Evolutionary conservation across 805 yeast species (phyloP).

Genomic region (Tetrapisispora pingtungensis): DNA sequence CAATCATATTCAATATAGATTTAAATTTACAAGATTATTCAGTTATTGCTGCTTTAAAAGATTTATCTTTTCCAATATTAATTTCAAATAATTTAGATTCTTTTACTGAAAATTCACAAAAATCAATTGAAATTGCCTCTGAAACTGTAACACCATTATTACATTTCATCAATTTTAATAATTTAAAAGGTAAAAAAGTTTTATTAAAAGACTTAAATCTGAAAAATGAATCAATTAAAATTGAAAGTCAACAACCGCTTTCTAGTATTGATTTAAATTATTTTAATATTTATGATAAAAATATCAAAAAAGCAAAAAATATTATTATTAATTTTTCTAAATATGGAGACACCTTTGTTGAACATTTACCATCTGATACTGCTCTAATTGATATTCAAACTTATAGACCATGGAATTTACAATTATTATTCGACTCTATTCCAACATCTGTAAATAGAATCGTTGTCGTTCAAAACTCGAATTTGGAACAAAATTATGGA

Average conservation of each 20-base stretch:
- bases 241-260: conserved; percentile 10
- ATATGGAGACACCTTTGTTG: conserved; percentile 35
- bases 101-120: conserved; percentile 42
- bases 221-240: not conserved
- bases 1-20: conserved; percentile 54
- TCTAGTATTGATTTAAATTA: conserved; percentile 27
- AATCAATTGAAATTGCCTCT: conserved; percentile 49
- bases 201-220: not conserved
- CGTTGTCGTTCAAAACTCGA: conserved; percentile 56
- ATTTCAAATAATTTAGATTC: conserved; percentile 56
- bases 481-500: conserved; percentile 24
- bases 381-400: conserved; percentile 46
- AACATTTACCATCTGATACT: conserved; percentile 26
- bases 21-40: conserved; percentile 55
- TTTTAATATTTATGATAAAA: conserved; percentile 21
- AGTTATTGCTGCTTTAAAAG: conserved; percentile 61
- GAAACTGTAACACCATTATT: conserved; percentile 47
- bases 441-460: conserved; percentile 49
- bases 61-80: conserved; percentile 51
- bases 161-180: conserved; percentile 46
- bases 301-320: conserved; percentile 35
- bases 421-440: conserved; percentile 38
- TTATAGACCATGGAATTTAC: conserved; percentile 63
- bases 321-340: conserved; percentile 59
- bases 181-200: not conserved